phyloP scores from a whole-genome alignment of 345 rosid species.

The Stellera chamaejasme region DNA sequence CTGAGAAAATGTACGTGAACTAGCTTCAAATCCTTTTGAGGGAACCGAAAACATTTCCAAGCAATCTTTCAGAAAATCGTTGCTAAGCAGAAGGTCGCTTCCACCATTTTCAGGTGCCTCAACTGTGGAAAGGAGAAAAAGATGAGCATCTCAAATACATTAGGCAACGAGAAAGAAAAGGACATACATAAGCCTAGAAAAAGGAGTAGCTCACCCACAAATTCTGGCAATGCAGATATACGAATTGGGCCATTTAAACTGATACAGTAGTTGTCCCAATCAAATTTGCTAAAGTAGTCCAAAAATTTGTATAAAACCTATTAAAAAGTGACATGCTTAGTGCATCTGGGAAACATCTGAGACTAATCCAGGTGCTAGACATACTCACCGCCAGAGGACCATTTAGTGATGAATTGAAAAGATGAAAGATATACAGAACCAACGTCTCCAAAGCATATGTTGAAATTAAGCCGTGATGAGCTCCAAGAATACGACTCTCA shows the following conservation, averaged over 20 bases:
- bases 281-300: conserved; percentile 94
- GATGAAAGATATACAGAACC: conserved; percentile 76
- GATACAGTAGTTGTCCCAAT: conserved; percentile 88
- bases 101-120: conserved; percentile 51
- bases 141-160: conserved; percentile 6
- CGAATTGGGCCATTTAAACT: conserved; percentile 71
- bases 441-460: conserved; percentile 87
- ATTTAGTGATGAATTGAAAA: conserved; percentile 55
- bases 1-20: conserved; percentile 41
- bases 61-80: conserved; percentile 57
- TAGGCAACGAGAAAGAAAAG: not conserved
- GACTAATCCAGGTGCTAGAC: conserved; percentile 7
- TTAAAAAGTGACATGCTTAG: conserved; percentile 7
- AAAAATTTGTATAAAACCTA: conserved; percentile 82
- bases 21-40: conserved; percentile 50
- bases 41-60: conserved; percentile 49
- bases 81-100: conserved; percentile 48
- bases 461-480: conserved; percentile 83
- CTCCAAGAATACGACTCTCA: conserved; percentile 89
- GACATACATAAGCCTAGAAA: not conserved
- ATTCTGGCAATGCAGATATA: conserved; percentile 53
- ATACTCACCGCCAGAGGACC: conserved; percentile 80
- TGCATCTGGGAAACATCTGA: not conserved
- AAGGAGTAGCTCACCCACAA: conserved; percentile 44
- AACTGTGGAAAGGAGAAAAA: conserved; percentile 26